Percentiles rank a stretch among this genome's conserved stretches.
These are phyloP conservation scores for Trametes gibbosa DNA, from an alignment of 768 basidiomycete genomes.

Conservation along the genomic window DNA sequence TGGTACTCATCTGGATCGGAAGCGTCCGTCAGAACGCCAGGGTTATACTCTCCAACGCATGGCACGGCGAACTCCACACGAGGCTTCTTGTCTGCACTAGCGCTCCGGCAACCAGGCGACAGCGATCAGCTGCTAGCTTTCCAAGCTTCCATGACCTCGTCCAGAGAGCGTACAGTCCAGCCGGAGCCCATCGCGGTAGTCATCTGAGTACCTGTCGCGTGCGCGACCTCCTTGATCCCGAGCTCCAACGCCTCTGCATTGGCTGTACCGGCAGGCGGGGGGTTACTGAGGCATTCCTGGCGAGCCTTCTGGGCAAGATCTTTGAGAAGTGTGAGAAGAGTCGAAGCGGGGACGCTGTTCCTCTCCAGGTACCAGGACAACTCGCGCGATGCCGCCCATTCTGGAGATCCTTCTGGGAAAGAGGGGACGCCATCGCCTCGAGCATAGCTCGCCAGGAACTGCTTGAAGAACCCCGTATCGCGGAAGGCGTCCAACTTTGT, in stretches of 20 bases:
- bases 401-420: conserved; percentile 15
- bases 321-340: conserved; percentile 58
- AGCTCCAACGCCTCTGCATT: conserved; percentile 37
- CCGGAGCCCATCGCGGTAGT: conserved; percentile 65
- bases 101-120: not conserved
- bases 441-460: conserved; percentile 52
- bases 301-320: conserved; percentile 64
- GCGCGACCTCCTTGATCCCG: conserved; percentile 83
- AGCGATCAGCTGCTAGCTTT: conserved; percentile 10
- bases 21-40: not conserved
- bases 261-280: conserved; percentile 50
- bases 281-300: conserved; percentile 46
- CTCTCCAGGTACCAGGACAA: conserved; percentile 72
- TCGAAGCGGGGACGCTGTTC: conserved; percentile 69
- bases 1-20: not conserved
- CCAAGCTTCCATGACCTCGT: conserved; percentile 67
- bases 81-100: not conserved
- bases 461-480: conserved; percentile 38
- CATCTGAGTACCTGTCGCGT: conserved; percentile 82
- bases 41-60: not conserved
- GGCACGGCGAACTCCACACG: not conserved
- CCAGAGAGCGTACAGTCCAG: conserved; percentile 68
- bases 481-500: conserved; percentile 50
- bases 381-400: conserved; percentile 32
- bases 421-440: conserved; percentile 43